Evolutionary conservation across 1,139 yeast genomes (phyloP).

Genomic region (Pichia kudriavzevii): DNA sequence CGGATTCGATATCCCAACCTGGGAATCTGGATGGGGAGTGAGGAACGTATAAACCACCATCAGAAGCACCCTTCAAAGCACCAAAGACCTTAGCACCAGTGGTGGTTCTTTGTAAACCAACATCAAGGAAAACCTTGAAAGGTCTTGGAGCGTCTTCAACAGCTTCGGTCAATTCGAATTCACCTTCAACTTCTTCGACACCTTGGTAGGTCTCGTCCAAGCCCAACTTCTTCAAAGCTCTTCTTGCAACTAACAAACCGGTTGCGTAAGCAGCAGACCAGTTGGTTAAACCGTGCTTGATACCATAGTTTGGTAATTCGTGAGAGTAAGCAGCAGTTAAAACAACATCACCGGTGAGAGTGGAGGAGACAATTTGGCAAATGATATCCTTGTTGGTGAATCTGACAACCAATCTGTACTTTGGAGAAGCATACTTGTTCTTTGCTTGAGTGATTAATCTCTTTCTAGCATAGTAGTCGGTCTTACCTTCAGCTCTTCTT

Average conservation of each 20-base stretch:
- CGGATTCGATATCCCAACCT: conserved; percentile 98
- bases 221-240: conserved; percentile 96
- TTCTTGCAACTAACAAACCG: conserved; percentile 98
- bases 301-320: conserved; percentile 97
- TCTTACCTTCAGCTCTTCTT: conserved; percentile 99
- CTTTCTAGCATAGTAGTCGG: conserved; percentile 99
- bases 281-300: conserved; percentile 98
- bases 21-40: conserved; percentile 99
- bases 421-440: conserved; percentile 99
- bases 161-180: conserved; percentile 95
- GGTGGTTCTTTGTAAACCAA: conserved; percentile 99
- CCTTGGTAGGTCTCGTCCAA: conserved; percentile 97
- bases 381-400: conserved; percentile 99
- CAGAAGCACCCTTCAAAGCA: conserved; percentile 99
- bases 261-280: conserved; percentile 99
- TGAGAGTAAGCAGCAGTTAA: conserved; percentile 98
- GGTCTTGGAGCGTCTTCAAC: conserved; percentile 99
- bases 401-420: conserved; percentile 99
- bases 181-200: conserved; percentile 99
- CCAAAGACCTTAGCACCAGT: conserved; percentile 99
- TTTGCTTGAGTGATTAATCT: conserved; percentile 99
- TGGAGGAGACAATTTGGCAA: conserved; percentile 94
- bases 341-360: conserved; percentile 94
- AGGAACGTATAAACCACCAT: conserved; percentile 99
- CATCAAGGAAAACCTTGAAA: conserved; percentile 98